These are phyloP conservation scores for Trichoderma sp. DNA, from an alignment of 2,329 filamentous ascomycete species.

Conservation along the genomic window DNA sequence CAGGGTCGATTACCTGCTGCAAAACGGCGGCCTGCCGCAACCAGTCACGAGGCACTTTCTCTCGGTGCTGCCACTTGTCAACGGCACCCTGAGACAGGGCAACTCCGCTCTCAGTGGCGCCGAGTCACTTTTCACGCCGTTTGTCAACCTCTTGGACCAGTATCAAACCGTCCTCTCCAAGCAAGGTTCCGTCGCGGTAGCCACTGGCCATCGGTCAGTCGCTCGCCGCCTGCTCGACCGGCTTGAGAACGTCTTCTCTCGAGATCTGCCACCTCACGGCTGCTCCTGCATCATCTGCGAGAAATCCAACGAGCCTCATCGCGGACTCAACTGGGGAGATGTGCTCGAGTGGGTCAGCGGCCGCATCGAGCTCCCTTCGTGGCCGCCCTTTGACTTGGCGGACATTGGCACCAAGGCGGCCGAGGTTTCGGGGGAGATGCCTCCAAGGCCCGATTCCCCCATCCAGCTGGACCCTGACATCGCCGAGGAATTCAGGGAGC, in stretches of 20 bases:
- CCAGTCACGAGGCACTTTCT: constrained; percentile 75
- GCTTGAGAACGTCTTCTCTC: constrained; percentile 89
- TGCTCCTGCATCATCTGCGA: constrained; percentile 86
- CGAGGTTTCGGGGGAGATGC: constrained; percentile 62
- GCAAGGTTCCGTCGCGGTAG: constrained; percentile 88
- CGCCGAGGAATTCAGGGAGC: constrained; percentile 87
- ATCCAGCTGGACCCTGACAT: constrained; percentile 89
- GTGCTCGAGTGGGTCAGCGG: constrained; percentile 92
- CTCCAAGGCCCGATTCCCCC: constrained; percentile 60
- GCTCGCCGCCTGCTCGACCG: constrained; percentile 86
- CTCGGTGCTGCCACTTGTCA: constrained; percentile 60
- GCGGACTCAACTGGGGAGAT: constrained; percentile 90
- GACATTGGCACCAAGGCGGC: constrained; percentile 63
- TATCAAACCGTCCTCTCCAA: constrained; percentile 80
- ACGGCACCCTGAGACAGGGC: constrained; percentile 57
- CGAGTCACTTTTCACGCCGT: constrained; percentile 77
- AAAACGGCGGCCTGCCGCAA: constrained; percentile 78
- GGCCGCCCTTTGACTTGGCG: constrained; percentile 83
- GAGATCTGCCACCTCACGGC: constrained; percentile 84
- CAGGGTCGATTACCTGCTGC: constrained; percentile 87
- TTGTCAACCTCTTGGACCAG: constrained; percentile 80
- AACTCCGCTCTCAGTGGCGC: constrained; percentile 68
- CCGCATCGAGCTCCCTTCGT: constrained; percentile 78
- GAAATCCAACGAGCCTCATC: constrained; percentile 60
- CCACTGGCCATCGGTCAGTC: constrained; percentile 93